Evolutionary conservation across 2,329 filamentous ascomycete genomes (phyloP).

Genomic region (Aspergillus flavus): DNA sequence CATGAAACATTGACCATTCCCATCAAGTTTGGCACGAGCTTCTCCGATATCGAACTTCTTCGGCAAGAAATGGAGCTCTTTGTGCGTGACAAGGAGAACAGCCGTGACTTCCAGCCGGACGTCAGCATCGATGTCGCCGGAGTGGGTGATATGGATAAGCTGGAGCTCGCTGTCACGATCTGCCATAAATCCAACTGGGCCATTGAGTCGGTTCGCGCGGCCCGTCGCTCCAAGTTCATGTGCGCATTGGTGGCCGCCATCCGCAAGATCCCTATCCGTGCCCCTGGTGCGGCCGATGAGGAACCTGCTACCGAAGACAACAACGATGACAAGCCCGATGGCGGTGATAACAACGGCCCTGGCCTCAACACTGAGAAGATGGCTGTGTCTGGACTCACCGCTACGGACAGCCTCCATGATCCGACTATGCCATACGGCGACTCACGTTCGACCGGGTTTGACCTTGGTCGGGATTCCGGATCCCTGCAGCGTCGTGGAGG

Average conservation of each 20-base stretch:
- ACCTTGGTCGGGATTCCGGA: conserved; percentile 27
- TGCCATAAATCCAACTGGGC: conserved; percentile 93
- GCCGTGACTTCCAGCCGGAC: conserved; percentile 86
- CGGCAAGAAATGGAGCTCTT: conserved; percentile 84
- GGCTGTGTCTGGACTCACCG: conserved; percentile 9
- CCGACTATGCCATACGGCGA: conserved; percentile 10
- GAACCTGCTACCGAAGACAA: conserved; percentile 63
- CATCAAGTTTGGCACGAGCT: conserved; percentile 81
- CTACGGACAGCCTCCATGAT: conserved; percentile 1
- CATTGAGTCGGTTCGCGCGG: conserved; percentile 78
- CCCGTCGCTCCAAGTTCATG: conserved; percentile 93
- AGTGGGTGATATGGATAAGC: conserved; percentile 83
- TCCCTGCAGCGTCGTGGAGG: conserved; percentile 33
- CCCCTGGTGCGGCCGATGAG: conserved; percentile 66
- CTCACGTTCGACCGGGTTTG: conserved; percentile 34
- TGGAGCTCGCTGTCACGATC: conserved; percentile 80
- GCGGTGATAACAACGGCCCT: conserved; percentile 11
- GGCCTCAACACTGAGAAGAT: conserved; percentile 5
- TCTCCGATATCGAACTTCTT: conserved; percentile 86
- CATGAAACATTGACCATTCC: conserved; percentile 78
- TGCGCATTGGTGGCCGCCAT: conserved; percentile 85
- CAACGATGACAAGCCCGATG: conserved; percentile 54
- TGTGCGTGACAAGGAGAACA: conserved; percentile 80
- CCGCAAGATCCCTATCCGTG: conserved; percentile 83
- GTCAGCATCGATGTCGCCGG: conserved; percentile 76